Percentiles rank a stretch among this genome's conserved stretches.
These are phyloP conservation scores for Chimonanthus salicifolius DNA, from an alignment of 164 flowering plant species.

Conservation along the genomic window DNA sequence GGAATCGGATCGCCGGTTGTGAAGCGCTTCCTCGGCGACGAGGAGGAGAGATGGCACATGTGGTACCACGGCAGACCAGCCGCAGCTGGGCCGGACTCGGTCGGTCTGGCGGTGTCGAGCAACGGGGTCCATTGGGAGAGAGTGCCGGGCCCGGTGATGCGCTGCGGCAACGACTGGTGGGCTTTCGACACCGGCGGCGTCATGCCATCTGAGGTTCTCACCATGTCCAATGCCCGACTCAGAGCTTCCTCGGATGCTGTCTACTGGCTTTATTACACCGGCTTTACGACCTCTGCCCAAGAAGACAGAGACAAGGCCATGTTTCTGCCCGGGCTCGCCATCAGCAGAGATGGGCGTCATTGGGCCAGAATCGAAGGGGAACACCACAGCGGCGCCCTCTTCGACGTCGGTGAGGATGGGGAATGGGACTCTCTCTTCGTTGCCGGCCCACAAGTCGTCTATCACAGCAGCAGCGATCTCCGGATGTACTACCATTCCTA, in stretches of 20 bases:
- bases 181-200: constrained; percentile 64
- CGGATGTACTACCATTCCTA: constrained; percentile 89
- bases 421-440: constrained; percentile 77
- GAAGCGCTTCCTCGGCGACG: constrained; percentile 71
- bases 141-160: constrained; percentile 56
- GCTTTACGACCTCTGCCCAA: constrained; percentile 28
- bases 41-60: constrained; percentile 91
- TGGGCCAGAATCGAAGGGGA: constrained; percentile 95
- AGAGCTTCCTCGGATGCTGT: constrained; percentile 48
- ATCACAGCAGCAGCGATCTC: constrained; percentile 53
- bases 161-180: constrained; percentile 79
- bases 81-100: constrained; percentile 25
- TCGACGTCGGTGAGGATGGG: constrained; percentile 48
- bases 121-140: constrained; percentile 89
- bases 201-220: constrained; percentile 63
- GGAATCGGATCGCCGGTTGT: constrained; percentile 80
- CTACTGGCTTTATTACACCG: constrained; percentile 91
- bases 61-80: constrained; percentile 68
- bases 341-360: constrained; percentile 78
- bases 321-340: constrained; percentile 77
- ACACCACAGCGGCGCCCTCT: constrained; percentile 75
- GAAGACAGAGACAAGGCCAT: constrained; percentile 24
- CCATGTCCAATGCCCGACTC: constrained; percentile 69
- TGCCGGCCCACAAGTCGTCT: constrained; percentile 55
- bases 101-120: constrained; percentile 77